A percentile compares a stretch with the other conserved stretches of the same genome.
Evolutionary conservation across 2,329 filamentous ascomycete genomes (phyloP).

Genomic region (Colletotrichum neosansevieriae): DNA sequence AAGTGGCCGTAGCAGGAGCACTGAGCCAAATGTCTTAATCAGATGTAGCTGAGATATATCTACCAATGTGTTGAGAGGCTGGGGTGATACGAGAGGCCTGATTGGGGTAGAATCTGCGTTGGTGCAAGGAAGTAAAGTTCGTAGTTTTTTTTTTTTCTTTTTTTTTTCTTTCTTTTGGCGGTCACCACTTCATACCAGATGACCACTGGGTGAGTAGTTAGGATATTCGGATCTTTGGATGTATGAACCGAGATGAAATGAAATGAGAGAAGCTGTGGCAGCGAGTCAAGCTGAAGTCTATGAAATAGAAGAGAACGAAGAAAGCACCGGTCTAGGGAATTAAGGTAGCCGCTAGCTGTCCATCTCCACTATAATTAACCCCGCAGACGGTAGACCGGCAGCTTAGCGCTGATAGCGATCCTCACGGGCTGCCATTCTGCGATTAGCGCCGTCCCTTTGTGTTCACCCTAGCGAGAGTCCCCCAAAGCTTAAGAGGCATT

Average conservation of each 20-base stretch:
- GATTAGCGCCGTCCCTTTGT: not conserved
- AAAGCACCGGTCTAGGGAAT: no score
- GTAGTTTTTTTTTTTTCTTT: no score
- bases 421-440: not conserved
- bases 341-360: no score
- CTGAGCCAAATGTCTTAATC: not conserved
- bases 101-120: not conserved
- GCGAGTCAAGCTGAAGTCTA: not conserved
- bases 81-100: not conserved
- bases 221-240: not conserved
- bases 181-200: not conserved
- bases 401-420: constrained; percentile 8
- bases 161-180: no score
- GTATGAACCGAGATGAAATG: not conserved
- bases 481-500: not conserved
- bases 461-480: not conserved
- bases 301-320: not conserved
- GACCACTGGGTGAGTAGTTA: not conserved
- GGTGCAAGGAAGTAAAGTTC: no score
- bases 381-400: constrained; percentile 6
- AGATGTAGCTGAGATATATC: not conserved
- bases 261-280: not conserved
- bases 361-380: not conserved
- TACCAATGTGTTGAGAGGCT: not conserved
- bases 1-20: not conserved